Conservation (phyloP, 305 asterid genomes). For the Fraxinus albicans region DNA sequence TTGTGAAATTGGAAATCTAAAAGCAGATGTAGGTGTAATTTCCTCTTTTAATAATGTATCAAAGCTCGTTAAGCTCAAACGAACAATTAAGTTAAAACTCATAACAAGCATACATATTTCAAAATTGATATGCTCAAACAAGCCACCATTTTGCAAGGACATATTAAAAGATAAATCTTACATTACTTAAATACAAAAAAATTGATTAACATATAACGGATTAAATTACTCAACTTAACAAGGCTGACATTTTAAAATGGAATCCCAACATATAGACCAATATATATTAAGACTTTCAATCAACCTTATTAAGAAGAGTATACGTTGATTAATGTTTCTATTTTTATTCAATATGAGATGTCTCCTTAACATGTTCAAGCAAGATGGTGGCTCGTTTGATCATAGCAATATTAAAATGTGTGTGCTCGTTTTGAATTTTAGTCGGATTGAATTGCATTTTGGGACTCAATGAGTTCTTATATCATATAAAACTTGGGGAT, state of each 20-base stretch:
- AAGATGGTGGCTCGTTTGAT: neutral
- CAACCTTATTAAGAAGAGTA: neutral
- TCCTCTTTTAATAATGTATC: too few species aligned
- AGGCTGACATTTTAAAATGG: too few species aligned
- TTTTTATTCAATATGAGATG: neutral
- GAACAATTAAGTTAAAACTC: too few species aligned
- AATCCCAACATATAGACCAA: neutral
- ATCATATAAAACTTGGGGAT: neutral
- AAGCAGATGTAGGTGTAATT: too few species aligned
- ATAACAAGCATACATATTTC: too few species aligned
- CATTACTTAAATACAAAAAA: too few species aligned
- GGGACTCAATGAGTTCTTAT: neutral
- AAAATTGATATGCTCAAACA: neutral
- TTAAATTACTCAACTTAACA: neutral
- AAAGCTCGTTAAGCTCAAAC: too few species aligned
- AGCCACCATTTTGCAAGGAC: neutral
- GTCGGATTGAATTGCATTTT: too few species aligned
- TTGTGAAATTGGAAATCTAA: too few species aligned
- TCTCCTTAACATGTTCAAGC: neutral
- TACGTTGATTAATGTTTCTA: neutral
- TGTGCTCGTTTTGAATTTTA: neutral
- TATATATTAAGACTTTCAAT: too few species aligned
- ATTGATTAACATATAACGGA: too few species aligned
- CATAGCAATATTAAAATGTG: neutral
- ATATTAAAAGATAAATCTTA: too few species aligned